These are phyloP conservation scores for Xylaria sp. DNA, from an alignment of 2,329 filamentous ascomycete genomes.

Conservation along the genomic window DNA sequence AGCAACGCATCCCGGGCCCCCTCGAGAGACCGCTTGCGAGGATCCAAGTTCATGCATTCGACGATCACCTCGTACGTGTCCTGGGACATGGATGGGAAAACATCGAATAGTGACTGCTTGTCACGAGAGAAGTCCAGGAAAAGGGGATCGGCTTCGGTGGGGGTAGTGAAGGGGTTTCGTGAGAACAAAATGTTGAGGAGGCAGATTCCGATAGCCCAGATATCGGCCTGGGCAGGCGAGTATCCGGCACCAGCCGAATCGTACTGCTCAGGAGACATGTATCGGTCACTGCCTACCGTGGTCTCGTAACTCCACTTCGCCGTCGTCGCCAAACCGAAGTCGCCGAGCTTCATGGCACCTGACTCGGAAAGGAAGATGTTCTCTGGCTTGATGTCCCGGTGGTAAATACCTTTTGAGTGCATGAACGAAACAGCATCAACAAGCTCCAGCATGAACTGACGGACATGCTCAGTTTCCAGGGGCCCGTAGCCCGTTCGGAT, in stretches of 20 bases:
- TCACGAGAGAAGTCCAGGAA: conserved; percentile 92
- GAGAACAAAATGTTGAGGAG: conserved; percentile 95
- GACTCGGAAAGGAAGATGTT: conserved; percentile 91
- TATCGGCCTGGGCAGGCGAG: conserved; percentile 85
- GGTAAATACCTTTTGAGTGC: conserved; percentile 85
- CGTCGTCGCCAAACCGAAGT: conserved; percentile 88
- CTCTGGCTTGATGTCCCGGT: conserved; percentile 98
- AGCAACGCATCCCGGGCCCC: conserved; percentile 73
- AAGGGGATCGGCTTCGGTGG: conserved; percentile 82
- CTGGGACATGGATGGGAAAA: conserved; percentile 97
- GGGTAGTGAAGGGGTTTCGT: conserved; percentile 89
- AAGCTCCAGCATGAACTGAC: conserved; percentile 93
- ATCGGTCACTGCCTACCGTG: conserved; percentile 93
- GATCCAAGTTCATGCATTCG: conserved; percentile 86
- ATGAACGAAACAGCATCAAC: conserved; percentile 85
- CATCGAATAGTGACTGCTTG: conserved; percentile 92
- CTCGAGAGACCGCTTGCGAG: conserved; percentile 75
- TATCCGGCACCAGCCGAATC: conserved; percentile 84
- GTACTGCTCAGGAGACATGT: conserved; percentile 98
- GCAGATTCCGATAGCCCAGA: conserved; percentile 97
- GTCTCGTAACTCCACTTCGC: conserved; percentile 88
- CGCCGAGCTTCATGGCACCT: conserved; percentile 90
- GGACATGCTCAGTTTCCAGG: conserved; percentile 90
- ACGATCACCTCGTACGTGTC: conserved; percentile 93
- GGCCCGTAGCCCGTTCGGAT: conserved; percentile 86